Base-by-base conservation (phyloP, 2,329 filamentous ascomycete species). In the Venturia nashicola region DNA sequence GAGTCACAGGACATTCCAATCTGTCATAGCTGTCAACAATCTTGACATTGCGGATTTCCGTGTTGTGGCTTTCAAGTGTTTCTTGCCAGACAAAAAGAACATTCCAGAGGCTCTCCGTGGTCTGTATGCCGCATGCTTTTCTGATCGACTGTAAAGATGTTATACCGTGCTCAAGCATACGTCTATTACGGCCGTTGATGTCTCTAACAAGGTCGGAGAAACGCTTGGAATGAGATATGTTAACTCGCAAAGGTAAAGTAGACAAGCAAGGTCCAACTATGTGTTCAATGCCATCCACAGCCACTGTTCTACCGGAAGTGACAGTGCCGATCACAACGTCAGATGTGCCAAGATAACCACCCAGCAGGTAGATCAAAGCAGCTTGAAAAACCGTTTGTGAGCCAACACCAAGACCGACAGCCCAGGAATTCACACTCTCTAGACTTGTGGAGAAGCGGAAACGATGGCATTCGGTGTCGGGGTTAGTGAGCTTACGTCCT, bases 1-100 rank as follows among this genome's bases (percentile, higher is more conserved):
- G 71, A 2, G 92, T 81, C 1, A 95, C 71, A 64, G 84, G 85
- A 51, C 90, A 91, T 71, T 96, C 91, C 7, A 94, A 77, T 27
- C 83, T 83, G 71, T 97, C 92, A n/a, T 80, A 73, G 62, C 88
- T 85, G 34, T 82, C 79, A 0, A 83, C 71, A 63, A 91, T 78
- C 11, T 70, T 73, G 0, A 93, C 76, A 14, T 65, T 32, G 67
- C 69, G 68, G 69, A 76, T 70, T 3, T 70, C 67, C n/a, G 71
- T 67, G 2, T 67, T 66, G 36, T 77, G 63, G 18, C 73, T 72
- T 1, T 73, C 67, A 20, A 88, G 76, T 0, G 86, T 88, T 70
- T 96, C 87, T 69, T 97, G 92, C 79, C 92, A 97, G 0, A 92
- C 86, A 69, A 96, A 87, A 0, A 96, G 77, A 0, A 86, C 81